Percentiles rank a stretch among this genome's conserved stretches.
phyloP scores from a whole-genome alignment of 768 basidiomycete genomes.

The Lentinula boryana region DNA sequence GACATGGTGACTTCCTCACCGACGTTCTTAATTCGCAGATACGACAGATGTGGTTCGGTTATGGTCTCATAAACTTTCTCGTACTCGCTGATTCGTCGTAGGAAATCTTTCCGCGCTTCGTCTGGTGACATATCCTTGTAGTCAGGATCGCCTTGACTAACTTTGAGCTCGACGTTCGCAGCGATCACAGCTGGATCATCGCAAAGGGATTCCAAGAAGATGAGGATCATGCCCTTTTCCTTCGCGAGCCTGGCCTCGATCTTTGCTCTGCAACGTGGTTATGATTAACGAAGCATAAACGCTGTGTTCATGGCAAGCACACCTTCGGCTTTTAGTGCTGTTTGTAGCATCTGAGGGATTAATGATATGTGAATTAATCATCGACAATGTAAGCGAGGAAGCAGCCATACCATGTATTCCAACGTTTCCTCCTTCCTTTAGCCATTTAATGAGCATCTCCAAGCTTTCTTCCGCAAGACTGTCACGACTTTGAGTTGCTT shows the following conservation, averaged over 20 bases:
- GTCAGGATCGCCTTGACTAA: constrained; percentile 94
- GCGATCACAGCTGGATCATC: constrained; percentile 93
- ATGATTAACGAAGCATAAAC: not conserved
- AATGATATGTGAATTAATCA: not conserved
- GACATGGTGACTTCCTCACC: constrained; percentile 84
- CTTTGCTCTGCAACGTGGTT: constrained; percentile 49
- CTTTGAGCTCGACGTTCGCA: constrained; percentile 94
- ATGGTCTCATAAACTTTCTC: constrained; percentile 96
- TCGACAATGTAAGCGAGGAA: not conserved
- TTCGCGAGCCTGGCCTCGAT: constrained; percentile 78
- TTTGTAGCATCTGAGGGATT: constrained; percentile 77
- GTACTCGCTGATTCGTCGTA: constrained; percentile 86
- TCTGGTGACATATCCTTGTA: constrained; percentile 87
- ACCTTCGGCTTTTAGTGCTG: constrained; percentile 75
- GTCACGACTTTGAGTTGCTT: constrained; percentile 75
- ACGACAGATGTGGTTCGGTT: constrained; percentile 84
- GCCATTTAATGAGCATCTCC: constrained; percentile 92
- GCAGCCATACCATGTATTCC: constrained; percentile 81
- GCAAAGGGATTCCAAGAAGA: constrained; percentile 95
- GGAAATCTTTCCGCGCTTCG: constrained; percentile 84
- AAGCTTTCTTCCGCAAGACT: constrained; percentile 84
- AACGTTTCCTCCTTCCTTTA: constrained; percentile 93
- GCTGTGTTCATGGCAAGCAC: constrained; percentile 11
- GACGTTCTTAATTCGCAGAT: constrained; percentile 89
- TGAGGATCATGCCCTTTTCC: constrained; percentile 81